Evolutionary conservation across 2,329 filamentous ascomycete genomes (phyloP).

Genomic region (Bipolaris victoriae): DNA sequence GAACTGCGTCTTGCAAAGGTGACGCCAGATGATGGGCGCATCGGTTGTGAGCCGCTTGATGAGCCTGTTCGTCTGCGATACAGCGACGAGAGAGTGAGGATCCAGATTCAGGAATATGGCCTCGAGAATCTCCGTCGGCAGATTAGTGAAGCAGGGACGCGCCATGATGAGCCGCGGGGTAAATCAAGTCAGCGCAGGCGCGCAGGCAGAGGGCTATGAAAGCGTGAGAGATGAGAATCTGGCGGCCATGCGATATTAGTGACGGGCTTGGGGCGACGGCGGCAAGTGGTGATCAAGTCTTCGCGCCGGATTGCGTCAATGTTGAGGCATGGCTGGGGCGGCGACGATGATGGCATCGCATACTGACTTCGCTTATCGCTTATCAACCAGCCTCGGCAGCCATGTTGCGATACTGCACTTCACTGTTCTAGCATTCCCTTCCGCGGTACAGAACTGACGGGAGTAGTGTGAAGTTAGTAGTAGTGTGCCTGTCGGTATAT

Average conservation of each 20-base stretch:
- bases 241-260: background rate
- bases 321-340: slow-evolving; percentile 4
- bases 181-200: background rate
- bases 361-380: slow-evolving; percentile 23
- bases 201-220: background rate
- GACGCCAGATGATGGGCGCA: slow-evolving; percentile 79
- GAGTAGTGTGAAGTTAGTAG: too few species aligned
- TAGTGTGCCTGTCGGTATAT: too few species aligned
- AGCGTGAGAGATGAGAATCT: background rate
- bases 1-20: slow-evolving; percentile 73
- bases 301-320: slow-evolving; percentile 25
- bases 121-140: slow-evolving; percentile 87
- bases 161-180: slow-evolving; percentile 12
- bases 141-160: slow-evolving; percentile 36
- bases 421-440: background rate
- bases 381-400: slow-evolving; percentile 21
- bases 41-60: slow-evolving; percentile 70
- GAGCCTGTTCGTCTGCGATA: slow-evolving; percentile 67
- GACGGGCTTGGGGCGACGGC: slow-evolving; percentile 3
- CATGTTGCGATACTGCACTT: slow-evolving; percentile 17
- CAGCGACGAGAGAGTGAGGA: slow-evolving; percentile 57
- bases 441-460: background rate
- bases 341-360: slow-evolving; percentile 18
- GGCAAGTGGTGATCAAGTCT: background rate
- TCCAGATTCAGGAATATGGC: slow-evolving; percentile 72